Evolutionary conservation across 108 stramenopile genomes (phyloP), one percentile per base, ranked within the genome.

Genomic region (Chaetoceros tenuissimus): DNA sequence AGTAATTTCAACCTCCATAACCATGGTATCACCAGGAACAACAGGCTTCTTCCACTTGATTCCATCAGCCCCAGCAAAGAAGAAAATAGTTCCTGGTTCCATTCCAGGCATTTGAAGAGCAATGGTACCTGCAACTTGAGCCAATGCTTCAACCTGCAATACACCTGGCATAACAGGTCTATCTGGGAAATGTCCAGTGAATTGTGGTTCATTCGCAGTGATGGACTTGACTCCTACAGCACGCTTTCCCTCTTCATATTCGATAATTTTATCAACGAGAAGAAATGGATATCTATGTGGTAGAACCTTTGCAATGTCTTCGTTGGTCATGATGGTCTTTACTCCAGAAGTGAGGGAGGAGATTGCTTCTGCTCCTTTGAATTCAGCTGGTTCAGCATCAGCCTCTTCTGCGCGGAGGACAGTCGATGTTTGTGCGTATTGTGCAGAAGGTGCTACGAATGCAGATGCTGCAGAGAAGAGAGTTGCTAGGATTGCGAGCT

Each of bases 11-110:
- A 94, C 90, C 78, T 99, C 98, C 96, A 97, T 97, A 0, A 96
- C 92, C 16, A 97, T 66, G 7, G 75, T 72, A 59, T 98, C 97
- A 2, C 97, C 97, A 21, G 97, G 97, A 23, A 95, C 90, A 48
- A 98, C 97, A 13, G 97, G 97, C 62, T 87, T 96, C 76, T 96
- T 94, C 94, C 94, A 98, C 76, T 95, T 94, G 50, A 98, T 94
- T 34, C 94, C 92, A 60, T 91, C 85, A 23, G 94, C 95, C 20
- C 93, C 96, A n/a, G 91, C 96, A 72, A 98, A 98, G 75, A 98
- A 96, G 66, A 96, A 96, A 23, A 96, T 75, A 40, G 94, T 82
- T 48, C 93, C 93, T 2, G 84, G 82, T 29, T 68, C 69, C 1
- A 81, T 85, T 26, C 89, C 91, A 22, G 89, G 87, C 77, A 87